phyloP scores from a whole-genome alignment of 345 rosid species.

The Hypericum perforatum region DNA sequence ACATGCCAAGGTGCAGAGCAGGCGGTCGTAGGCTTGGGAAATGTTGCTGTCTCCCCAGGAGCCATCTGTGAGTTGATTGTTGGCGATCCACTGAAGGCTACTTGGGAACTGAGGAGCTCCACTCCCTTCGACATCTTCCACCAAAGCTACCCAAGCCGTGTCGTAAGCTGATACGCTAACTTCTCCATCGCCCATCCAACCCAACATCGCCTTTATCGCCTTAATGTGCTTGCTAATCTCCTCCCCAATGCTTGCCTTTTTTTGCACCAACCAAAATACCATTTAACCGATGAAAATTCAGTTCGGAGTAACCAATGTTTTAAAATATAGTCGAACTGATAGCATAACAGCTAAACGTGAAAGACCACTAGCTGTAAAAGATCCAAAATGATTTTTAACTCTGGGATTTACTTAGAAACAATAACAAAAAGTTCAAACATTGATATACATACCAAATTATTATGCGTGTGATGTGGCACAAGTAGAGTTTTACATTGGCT shows the following conservation, averaged over 20 bases:
- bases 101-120: conserved; percentile 70
- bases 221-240: conserved; percentile 38
- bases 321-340: no score
- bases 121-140: conserved; percentile 38
- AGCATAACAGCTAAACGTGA: no score
- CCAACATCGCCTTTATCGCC: conserved; percentile 39
- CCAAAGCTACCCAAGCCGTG: conserved; percentile 97
- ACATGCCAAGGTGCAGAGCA: conserved; percentile 79
- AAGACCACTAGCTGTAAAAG: no score
- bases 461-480: no score
- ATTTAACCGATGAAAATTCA: no score
- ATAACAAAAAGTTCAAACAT: no score
- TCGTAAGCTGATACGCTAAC: conserved; percentile 83
- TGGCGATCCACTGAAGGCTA: conserved; percentile 62
- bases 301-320: no score
- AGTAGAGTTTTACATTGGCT: no score
- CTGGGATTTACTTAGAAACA: no score
- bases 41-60: conserved; percentile 77
- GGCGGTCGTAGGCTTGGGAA: conserved; percentile 67
- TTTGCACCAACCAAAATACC: not conserved
- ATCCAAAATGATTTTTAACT: no score
- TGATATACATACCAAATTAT: no score
- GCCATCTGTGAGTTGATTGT: conserved; percentile 74
- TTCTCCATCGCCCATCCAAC: conserved; percentile 74
- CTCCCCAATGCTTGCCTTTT: conserved; percentile 21